A percentile compares a stretch with the other conserved stretches of the same genome.
phyloP scores from a whole-genome alignment of 2,329 filamentous ascomycete genomes.

The Bimuria novae-zelandiae region DNA sequence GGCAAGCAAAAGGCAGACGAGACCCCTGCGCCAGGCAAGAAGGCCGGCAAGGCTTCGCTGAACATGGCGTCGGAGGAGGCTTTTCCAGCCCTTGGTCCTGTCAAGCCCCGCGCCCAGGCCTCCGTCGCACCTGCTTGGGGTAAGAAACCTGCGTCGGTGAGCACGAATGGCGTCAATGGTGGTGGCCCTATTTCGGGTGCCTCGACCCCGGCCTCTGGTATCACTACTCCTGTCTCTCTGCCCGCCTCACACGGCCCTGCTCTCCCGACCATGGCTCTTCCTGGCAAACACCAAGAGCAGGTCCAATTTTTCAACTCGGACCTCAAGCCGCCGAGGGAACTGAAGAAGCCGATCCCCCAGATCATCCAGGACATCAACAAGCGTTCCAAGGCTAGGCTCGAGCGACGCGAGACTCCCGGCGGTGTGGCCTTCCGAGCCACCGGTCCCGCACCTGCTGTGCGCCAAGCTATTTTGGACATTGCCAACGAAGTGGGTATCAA shows the following conservation, averaged over 20 bases:
- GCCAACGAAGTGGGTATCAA: conserved; percentile 85
- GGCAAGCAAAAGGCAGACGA: conserved; percentile 69
- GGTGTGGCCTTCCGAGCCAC: conserved; percentile 83
- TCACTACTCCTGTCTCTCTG: conserved; percentile 51
- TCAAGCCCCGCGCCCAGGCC: conserved; percentile 65
- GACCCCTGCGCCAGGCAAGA: conserved; percentile 46
- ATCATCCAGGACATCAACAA: conserved; percentile 91
- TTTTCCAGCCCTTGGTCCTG: conserved; percentile 86
- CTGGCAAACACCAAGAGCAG: conserved; percentile 79
- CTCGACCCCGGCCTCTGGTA: conserved; percentile 67
- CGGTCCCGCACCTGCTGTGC: conserved; percentile 80
- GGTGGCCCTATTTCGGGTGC: conserved; percentile 65
- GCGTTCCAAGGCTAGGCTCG: conserved; percentile 84
- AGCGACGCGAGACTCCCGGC: conserved; percentile 72
- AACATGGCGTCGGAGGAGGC: conserved; percentile 88
- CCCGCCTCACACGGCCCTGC: conserved; percentile 38
- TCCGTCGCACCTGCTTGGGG: conserved; percentile 78
- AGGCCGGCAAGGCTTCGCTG: conserved; percentile 52
- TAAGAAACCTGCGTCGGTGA: conserved; percentile 61
- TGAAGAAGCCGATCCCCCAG: conserved; percentile 84
- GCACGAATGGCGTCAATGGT: conserved; percentile 51
- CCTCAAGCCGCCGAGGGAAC: conserved; percentile 73
- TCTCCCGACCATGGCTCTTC: conserved; percentile 71
- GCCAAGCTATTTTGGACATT: conserved; percentile 87
- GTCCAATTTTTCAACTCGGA: conserved; percentile 75